A percentile compares a stretch with the other conserved stretches of the same genome.
These are phyloP conservation scores for Yamadazyma trypodendri DNA, from an alignment of 1,139 yeast species.

Conservation along the genomic window DNA sequence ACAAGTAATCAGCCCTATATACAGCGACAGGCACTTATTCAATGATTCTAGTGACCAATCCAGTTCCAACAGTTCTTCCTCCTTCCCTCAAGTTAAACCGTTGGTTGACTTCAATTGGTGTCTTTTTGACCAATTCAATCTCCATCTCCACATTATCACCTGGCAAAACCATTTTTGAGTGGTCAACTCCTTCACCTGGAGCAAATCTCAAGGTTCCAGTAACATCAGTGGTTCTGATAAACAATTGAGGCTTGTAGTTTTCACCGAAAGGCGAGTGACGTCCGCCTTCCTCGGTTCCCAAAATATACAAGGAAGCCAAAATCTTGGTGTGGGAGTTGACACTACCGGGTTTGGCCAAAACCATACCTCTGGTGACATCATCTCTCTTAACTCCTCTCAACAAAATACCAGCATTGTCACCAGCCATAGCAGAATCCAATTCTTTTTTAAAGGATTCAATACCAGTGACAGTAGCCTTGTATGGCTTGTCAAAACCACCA, in stretches of 20 bases:
- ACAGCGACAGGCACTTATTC: constrained; percentile 41
- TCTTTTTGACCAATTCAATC: constrained; percentile 85
- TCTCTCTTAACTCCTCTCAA: constrained; percentile 99
- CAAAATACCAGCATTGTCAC: constrained; percentile 97
- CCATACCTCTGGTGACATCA: constrained; percentile 97
- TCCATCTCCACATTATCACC: constrained; percentile 99
- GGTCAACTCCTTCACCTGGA: constrained; percentile 75
- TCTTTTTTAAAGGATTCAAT: constrained; percentile 99
- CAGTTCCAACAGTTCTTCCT: constrained; percentile 98
- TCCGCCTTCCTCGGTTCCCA: constrained; percentile 98
- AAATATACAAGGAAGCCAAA: constrained; percentile 88
- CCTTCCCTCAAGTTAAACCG: constrained; percentile 99
- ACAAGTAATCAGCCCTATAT: not conserved
- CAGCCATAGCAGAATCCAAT: constrained; percentile 95
- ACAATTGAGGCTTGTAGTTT: constrained; percentile 98
- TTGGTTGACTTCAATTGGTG: constrained; percentile 94
- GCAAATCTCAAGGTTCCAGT: constrained; percentile 93
- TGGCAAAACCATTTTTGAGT: constrained; percentile 90
- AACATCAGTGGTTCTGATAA: constrained; percentile 94
- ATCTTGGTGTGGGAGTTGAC: constrained; percentile 92
- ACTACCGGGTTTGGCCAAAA: constrained; percentile 87
- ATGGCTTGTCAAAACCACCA: constrained; percentile 82
- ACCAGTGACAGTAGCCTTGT: constrained; percentile 95
- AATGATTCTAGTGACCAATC: constrained; percentile 90
- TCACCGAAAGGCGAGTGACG: constrained; percentile 97